Conservation (phyloP, 805 yeast species). For the Isabelozyma pseudorhagii region DNA sequence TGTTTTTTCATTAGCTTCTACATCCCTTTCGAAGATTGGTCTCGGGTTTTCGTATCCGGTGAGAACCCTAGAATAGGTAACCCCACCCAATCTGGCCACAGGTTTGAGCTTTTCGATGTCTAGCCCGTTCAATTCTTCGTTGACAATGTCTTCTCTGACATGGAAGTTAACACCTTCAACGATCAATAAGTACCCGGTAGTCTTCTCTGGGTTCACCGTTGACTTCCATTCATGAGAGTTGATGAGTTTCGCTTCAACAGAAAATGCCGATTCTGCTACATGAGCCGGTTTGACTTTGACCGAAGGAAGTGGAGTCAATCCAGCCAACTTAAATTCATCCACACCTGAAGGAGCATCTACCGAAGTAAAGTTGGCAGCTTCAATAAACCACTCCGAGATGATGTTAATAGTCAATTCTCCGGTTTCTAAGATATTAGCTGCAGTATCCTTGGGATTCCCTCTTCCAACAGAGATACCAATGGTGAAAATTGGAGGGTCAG, state of each 20-base stretch:
- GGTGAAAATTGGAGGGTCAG: slow-evolving; percentile 59
- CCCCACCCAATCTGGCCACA: slow-evolving; percentile 49
- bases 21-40: slow-evolving; percentile 28
- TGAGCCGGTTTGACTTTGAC: slow-evolving; percentile 48
- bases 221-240: slow-evolving; percentile 44
- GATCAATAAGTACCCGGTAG: slow-evolving; percentile 38
- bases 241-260: slow-evolving; percentile 52
- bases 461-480: slow-evolving; percentile 45
- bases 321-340: slow-evolving; percentile 56
- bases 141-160: slow-evolving; percentile 51
- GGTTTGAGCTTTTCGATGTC: slow-evolving; percentile 51
- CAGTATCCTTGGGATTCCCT: slow-evolving; percentile 46
- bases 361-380: slow-evolving; percentile 56
- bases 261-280: slow-evolving; percentile 61
- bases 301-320: slow-evolving; percentile 48
- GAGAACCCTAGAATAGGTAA: slow-evolving; percentile 42
- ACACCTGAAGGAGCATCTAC: slow-evolving; percentile 46
- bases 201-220: slow-evolving; percentile 26
- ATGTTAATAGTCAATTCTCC: slow-evolving; percentile 55
- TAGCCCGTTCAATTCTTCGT: slow-evolving; percentile 33
- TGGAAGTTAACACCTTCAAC: slow-evolving; percentile 60
- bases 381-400: slow-evolving; percentile 61
- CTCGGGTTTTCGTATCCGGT: slow-evolving; percentile 47
- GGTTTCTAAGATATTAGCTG: slow-evolving; percentile 46
- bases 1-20: neutral